A percentile compares a stretch with the other conserved stretches of the same genome.
Conservation (phyloP, 352 stramenopile species). For the Phytophthora sojae region DNA sequence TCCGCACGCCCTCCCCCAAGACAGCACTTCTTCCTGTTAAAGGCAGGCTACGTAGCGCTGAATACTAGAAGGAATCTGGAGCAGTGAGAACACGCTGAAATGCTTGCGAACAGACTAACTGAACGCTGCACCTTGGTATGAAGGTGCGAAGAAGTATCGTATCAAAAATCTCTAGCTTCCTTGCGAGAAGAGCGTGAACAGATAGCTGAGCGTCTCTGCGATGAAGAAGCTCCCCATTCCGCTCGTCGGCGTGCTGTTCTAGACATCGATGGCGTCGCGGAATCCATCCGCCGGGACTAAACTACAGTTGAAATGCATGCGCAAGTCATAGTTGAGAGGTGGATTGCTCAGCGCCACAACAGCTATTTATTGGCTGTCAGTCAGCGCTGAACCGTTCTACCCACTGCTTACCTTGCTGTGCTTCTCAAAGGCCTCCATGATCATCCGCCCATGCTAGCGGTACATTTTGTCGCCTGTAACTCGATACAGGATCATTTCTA, state of each 20-base stretch:
- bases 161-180: no score
- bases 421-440: slow-evolving; percentile 83
- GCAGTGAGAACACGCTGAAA: neutral
- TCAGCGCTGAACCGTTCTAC: neutral
- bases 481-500: slow-evolving; percentile 87
- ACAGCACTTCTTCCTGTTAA: no score
- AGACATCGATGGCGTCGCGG: slow-evolving; percentile 67
- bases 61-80: neutral
- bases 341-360: neutral
- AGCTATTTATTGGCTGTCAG: neutral
- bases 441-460: slow-evolving; percentile 73
- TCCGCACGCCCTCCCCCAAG: no score
- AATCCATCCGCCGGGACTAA: slow-evolving; percentile 67
- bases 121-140: neutral
- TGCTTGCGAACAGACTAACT: neutral
- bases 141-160: neutral
- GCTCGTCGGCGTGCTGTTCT: slow-evolving; percentile 26
- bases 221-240: slow-evolving; percentile 92
- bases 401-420: slow-evolving; percentile 56
- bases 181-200: slow-evolving; percentile 87
- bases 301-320: neutral
- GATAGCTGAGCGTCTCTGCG: slow-evolving; percentile 94
- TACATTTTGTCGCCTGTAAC: slow-evolving; percentile 87
- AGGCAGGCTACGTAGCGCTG: no score
- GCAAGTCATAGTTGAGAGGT: neutral